Evolutionary conservation across 176 grass and related monocot species (phyloP).

Genomic region (Canna indica): DNA sequence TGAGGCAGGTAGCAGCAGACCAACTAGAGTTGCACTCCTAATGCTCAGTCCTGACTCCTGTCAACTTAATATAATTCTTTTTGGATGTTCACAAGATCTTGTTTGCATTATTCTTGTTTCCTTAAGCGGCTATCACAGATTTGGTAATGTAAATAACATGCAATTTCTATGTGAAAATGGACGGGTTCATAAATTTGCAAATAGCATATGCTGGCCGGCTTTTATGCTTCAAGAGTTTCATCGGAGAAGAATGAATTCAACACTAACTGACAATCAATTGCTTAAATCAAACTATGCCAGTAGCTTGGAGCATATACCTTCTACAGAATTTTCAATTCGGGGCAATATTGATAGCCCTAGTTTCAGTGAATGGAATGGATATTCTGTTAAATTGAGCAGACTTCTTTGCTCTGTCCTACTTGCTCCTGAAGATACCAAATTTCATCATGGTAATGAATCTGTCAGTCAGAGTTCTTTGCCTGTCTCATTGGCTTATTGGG

Average conservation of each 20-base stretch:
- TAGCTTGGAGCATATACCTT: constrained; percentile 13
- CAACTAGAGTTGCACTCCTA: not conserved
- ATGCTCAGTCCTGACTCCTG: not conserved
- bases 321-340: constrained; percentile 24
- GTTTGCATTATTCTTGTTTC: constrained; percentile 3
- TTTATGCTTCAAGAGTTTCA: constrained; percentile 65
- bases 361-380: constrained; percentile 61
- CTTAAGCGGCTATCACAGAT: constrained; percentile 63
- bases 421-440: constrained; percentile 48
- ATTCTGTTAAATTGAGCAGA: constrained; percentile 59
- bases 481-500: constrained; percentile 81
- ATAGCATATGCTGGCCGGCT: constrained; percentile 78
- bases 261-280: constrained; percentile 19
- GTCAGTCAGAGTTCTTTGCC: constrained; percentile 44
- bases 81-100: not conserved
- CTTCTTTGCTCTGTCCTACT: constrained; percentile 76
- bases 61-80: not conserved
- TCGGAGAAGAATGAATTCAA: constrained; percentile 20
- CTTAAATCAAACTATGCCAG: constrained; percentile 17
- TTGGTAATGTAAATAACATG: constrained; percentile 63
- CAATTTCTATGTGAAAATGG: constrained; percentile 78
- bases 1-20: not conserved
- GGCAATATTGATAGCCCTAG: constrained; percentile 35
- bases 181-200: constrained; percentile 77
- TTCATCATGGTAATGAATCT: constrained; percentile 33